Base-by-base conservation (phyloP, 345 rosid genomes). In the Microcos paniculata region DNA sequence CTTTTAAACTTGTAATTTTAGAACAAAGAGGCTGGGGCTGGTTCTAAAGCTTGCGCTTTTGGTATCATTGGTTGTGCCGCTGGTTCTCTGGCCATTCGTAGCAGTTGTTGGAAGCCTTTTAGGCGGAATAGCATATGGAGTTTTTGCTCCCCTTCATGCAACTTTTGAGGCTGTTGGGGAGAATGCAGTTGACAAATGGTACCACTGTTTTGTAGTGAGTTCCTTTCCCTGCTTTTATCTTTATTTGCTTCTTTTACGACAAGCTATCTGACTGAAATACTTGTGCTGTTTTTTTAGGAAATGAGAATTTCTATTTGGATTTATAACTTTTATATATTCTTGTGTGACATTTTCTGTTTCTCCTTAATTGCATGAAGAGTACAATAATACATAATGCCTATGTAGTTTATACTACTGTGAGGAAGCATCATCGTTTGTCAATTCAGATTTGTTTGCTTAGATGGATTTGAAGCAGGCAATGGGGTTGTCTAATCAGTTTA, bases 101-200 rank as follows among this genome's bases (percentile, higher is more conserved):
- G 92, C 90, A 58, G 87, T 92, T 43, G 49, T 72, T 38, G 94
- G 89, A 65, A 92, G 97, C 85, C 75, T 94, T 70, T 77, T 94
- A 52, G 93, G 90, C 31, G 92, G 94, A 35, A 68, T 84, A n/a
- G 94, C 90, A n/a, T 92, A 90, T 70, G 97, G 95, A 26, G 80
- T 90, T 76, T 88, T 92, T 33, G 77, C 88, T 61, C 97, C 98
- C 26, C 86, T 94, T 19, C 46, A 88, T 58, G 87, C 95, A n/a
- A 91, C 98, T 52, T 92, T 92, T 61, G 92, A 92, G 75, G 95
- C 90, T 62, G 84, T 86, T 51, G 92, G 94, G 31, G 85, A 84
- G 72, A 82, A 85, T 78, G 88, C 86, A 48, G 75, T 82, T n/a
- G 86, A 89, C 61, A 91, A 94, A 84, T 88, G 83, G 71, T 88